These are phyloP conservation scores for Aspergillus piperis DNA, from an alignment of 2,329 filamentous ascomycete species.

Conservation along the genomic window DNA sequence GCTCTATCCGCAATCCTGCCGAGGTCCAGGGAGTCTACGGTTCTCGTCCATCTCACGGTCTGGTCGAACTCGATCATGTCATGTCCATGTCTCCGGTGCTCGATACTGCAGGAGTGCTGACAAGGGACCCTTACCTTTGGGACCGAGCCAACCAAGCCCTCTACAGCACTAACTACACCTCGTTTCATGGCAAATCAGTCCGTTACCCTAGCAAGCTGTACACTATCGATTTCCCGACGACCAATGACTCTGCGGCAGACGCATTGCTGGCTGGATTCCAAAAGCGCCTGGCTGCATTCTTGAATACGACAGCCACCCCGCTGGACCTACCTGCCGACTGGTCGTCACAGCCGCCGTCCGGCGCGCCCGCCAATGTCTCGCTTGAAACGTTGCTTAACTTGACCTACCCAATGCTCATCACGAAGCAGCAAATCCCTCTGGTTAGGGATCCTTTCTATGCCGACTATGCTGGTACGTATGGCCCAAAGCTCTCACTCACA, in stretches of 20 bases:
- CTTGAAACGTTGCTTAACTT: slow-evolving; percentile 30
- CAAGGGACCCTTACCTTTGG: slow-evolving; percentile 26
- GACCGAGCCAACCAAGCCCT: slow-evolving; percentile 46
- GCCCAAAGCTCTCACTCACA: not conserved
- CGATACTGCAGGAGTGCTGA: slow-evolving; percentile 50
- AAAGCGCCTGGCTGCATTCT: slow-evolving; percentile 45
- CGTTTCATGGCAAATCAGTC: slow-evolving; percentile 35
- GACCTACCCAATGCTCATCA: slow-evolving; percentile 26
- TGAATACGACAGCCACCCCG: slow-evolving; percentile 25
- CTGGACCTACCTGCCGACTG: slow-evolving; percentile 21
- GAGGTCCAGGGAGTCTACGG: slow-evolving; percentile 54
- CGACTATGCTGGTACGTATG: slow-evolving; percentile 46
- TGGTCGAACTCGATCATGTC: slow-evolving; percentile 50
- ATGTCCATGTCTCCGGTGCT: slow-evolving; percentile 49
- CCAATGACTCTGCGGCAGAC: slow-evolving; percentile 35
- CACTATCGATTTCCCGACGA: slow-evolving; percentile 40
- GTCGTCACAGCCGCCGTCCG: slow-evolving; percentile 30
- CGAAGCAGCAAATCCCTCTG: slow-evolving; percentile 47
- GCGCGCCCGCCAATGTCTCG: slow-evolving; percentile 29
- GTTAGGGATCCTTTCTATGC: slow-evolving; percentile 53
- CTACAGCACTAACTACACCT: slow-evolving; percentile 46
- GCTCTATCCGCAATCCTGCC: slow-evolving; percentile 49
- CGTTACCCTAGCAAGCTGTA: slow-evolving; percentile 14
- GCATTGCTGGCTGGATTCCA: slow-evolving; percentile 47
- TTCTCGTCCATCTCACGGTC: slow-evolving; percentile 51